These are phyloP conservation scores for Phytomonas francai DNA, from an alignment of 208 protist species.

Conservation along the genomic window DNA sequence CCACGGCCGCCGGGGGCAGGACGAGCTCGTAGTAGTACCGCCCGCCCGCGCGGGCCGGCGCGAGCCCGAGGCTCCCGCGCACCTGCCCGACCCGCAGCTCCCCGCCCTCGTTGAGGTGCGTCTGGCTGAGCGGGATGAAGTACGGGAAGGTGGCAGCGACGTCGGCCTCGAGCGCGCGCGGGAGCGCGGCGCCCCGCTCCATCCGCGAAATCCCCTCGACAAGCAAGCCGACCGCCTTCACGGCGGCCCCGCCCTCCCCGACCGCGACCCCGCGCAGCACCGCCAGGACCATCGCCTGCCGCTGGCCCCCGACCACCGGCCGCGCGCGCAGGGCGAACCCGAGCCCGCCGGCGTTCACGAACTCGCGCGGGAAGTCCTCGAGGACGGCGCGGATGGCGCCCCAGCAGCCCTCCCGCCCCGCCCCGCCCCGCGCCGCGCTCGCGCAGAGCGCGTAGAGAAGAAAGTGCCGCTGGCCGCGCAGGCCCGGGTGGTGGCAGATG, in stretches of 20 bases:
- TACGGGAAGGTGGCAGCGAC: slow-evolving; percentile 51
- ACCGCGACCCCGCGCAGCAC: slow-evolving; percentile 48
- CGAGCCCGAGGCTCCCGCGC: slow-evolving; percentile 65
- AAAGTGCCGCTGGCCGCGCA: slow-evolving; percentile 36
- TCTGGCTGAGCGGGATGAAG: slow-evolving; percentile 61
- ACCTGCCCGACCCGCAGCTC: slow-evolving; percentile 79
- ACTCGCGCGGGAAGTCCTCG: slow-evolving; percentile 30
- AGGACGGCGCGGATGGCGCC: slow-evolving; percentile 42
- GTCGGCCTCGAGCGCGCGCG: slow-evolving; percentile 34
- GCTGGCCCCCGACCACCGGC: slow-evolving; percentile 55
- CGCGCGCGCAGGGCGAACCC: slow-evolving; percentile 26
- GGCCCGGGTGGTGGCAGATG: slow-evolving; percentile 28
- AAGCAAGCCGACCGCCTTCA: slow-evolving; percentile 49
- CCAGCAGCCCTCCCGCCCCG: slow-evolving; percentile 53
- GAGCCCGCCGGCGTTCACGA: slow-evolving; percentile 44
- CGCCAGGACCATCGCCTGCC: slow-evolving; percentile 49
- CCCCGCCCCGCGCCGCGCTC: slow-evolving; percentile 24
- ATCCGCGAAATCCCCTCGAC: slow-evolving; percentile 49
- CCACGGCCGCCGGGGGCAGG: slow-evolving; percentile 42
- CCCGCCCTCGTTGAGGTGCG: slow-evolving; percentile 54
- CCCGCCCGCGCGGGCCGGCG: slow-evolving; percentile 40
- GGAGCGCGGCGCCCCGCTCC: slow-evolving; percentile 32
- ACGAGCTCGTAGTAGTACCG: slow-evolving; percentile 83
- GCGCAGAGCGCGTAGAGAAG: slow-evolving; percentile 66
- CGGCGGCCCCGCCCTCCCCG: slow-evolving; percentile 24